These are phyloP conservation scores for Pseudocercospora ulei DNA, from an alignment of 2,329 filamentous ascomycete genomes.

Conservation along the genomic window DNA sequence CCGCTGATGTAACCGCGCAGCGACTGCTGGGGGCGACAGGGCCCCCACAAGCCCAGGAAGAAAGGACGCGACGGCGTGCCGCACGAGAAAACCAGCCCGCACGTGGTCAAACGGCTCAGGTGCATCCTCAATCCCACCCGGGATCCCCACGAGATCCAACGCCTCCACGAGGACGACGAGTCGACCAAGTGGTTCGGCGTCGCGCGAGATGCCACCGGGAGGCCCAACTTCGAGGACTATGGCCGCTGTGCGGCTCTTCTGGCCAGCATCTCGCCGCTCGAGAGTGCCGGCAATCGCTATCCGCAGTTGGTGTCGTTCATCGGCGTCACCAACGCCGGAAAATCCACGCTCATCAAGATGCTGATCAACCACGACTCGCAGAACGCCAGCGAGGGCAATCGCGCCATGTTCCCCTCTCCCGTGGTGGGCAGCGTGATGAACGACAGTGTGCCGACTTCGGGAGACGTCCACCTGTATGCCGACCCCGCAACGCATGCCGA, in stretches of 20 bases:
- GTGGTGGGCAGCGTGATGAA: conserved; percentile 40
- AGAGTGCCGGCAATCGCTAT: conserved; percentile 27
- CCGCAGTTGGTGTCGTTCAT: conserved; percentile 34
- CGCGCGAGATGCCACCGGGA: conserved; percentile 27
- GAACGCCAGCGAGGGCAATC: conserved; percentile 26
- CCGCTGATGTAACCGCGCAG: conserved; percentile 15
- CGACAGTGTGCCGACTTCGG: conserved; percentile 41
- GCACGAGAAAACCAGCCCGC: conserved; percentile 34
- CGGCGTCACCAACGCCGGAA: conserved; percentile 38
- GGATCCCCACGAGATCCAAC: conserved; percentile 30
- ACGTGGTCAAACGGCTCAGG: conserved; percentile 27
- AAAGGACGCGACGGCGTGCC: conserved; percentile 33
- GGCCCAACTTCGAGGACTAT: conserved; percentile 37
- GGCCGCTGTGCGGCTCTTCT: conserved; percentile 42
- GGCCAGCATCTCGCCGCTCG: conserved; percentile 30
- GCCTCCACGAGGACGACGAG: conserved; percentile 34
- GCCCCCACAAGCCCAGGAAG: conserved; percentile 32
- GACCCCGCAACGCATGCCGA: conserved; percentile 40
- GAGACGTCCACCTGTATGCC: conserved; percentile 46
- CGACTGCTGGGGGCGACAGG: conserved; percentile 31
- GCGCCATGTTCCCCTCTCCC: conserved; percentile 35
- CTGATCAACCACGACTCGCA: conserved; percentile 38
- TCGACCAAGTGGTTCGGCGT: conserved; percentile 37
- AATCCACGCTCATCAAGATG: conserved; percentile 45
- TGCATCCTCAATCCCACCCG: conserved; percentile 27